A percentile compares a stretch with the other conserved stretches of the same genome.
These are phyloP conservation scores for Xylaria acuta DNA, from an alignment of 495 filamentous ascomycete genomes.

Conservation along the genomic window DNA sequence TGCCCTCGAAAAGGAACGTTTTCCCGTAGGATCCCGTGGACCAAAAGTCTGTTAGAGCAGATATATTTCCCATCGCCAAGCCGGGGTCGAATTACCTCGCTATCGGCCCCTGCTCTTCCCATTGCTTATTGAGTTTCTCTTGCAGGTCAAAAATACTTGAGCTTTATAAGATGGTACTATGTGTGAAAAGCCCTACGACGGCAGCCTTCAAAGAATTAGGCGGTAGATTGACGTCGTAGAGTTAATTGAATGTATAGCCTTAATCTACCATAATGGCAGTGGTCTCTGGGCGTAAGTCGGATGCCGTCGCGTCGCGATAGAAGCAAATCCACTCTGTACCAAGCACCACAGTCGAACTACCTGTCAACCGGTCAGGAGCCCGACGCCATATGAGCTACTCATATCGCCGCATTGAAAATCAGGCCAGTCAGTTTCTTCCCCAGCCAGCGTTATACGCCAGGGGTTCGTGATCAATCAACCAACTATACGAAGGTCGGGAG, in stretches of 20 bases:
- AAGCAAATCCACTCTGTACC: neutral
- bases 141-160: too few relatives aligned
- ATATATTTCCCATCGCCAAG: neutral
- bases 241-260: too few relatives aligned
- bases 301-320: neutral
- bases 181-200: too few relatives aligned
- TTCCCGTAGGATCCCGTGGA: neutral
- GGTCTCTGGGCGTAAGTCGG: neutral
- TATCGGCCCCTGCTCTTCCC: neutral
- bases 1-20: neutral
- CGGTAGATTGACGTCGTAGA: neutral
- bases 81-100: neutral
- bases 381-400: too few relatives aligned
- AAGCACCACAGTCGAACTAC: neutral
- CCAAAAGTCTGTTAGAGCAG: neutral
- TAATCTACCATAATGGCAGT: too few relatives aligned
- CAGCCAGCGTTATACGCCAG: neutral
- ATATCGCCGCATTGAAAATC: neutral
- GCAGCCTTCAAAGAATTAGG: neutral
- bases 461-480: neutral
- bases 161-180: too few relatives aligned
- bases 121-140: neutral
- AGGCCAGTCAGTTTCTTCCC: neutral
- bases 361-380: neutral
- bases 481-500: conserved; percentile 39